A percentile compares a stretch with the other conserved stretches of the same genome.
These are phyloP conservation scores for Candida berthetii DNA, from an alignment of 805 yeast species.

Conservation along the genomic window DNA sequence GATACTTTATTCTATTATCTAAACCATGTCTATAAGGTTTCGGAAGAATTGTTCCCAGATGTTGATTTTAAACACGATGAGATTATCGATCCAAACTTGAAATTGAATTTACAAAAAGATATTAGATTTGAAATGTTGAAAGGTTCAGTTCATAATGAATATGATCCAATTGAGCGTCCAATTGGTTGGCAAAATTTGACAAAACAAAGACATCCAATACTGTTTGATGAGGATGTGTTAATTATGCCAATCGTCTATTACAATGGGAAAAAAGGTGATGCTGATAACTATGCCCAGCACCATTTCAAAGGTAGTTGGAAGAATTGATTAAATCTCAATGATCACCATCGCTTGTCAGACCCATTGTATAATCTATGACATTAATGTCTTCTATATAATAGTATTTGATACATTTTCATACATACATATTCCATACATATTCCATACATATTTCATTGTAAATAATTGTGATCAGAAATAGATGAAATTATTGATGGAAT, in stretches of 20 bases:
- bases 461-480: no score
- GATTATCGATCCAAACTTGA: background rate
- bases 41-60: background rate
- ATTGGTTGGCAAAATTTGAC: conserved; percentile 55
- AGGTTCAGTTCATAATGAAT: background rate
- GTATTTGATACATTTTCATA: no score
- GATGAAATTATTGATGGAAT: no score
- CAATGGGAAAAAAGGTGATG: conserved; percentile 53
- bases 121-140: background rate
- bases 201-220: conserved; percentile 41
- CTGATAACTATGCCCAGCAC: conserved; percentile 58
- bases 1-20: conserved; percentile 38
- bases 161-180: background rate
- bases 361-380: no score
- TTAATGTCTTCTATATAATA: no score
- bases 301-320: conserved; percentile 59
- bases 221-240: conserved; percentile 52
- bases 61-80: background rate
- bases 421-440: no score
- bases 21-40: conserved; percentile 20
- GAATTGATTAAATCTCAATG: no score
- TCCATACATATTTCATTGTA: no score
- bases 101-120: background rate
- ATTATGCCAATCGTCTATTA: conserved; percentile 60
- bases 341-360: no score